Conservation (phyloP, 805 yeast species). For the Saccharomycopsis sp. region DNA sequence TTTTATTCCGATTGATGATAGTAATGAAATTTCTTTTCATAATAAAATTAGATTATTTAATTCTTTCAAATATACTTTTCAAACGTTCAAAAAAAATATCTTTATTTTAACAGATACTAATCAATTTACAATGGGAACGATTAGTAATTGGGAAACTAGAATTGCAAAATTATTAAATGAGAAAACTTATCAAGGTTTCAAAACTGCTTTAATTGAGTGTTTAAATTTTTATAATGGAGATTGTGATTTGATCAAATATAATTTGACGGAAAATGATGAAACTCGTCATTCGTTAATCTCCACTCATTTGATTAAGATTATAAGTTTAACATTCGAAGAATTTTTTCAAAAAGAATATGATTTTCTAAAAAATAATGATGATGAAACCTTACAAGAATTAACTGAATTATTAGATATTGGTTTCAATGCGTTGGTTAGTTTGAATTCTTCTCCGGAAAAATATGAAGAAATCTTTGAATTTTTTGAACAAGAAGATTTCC, state of each 20-base stretch:
- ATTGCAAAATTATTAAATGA: constrained; percentile 47
- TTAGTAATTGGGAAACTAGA: constrained; percentile 57
- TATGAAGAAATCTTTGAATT: constrained; percentile 38
- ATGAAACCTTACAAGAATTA: constrained; percentile 20
- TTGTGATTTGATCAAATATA: constrained; percentile 40
- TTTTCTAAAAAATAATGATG: constrained; percentile 21
- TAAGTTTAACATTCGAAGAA: constrained; percentile 47
- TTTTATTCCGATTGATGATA: constrained; percentile 10
- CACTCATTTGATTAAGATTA: constrained; percentile 43
- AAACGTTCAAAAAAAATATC: constrained; percentile 34
- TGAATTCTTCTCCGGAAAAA: constrained; percentile 27
- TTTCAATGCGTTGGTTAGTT: constrained; percentile 32
- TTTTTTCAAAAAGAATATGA: constrained; percentile 23
- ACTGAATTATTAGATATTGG: constrained; percentile 27
- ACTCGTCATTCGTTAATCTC: constrained; percentile 39
- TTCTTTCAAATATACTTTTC: constrained; percentile 27
- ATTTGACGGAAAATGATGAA: constrained; percentile 39
- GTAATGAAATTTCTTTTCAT: constrained; percentile 13
- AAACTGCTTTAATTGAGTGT: constrained; percentile 18
- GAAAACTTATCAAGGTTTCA: no score
- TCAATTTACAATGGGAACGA: constrained; percentile 42
- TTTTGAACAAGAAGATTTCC: constrained; percentile 25
- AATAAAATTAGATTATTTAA: constrained; percentile 18
- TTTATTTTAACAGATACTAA: constrained; percentile 42
- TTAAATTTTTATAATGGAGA: constrained; percentile 37